A percentile compares a stretch with the other conserved stretches of the same genome.
These are phyloP conservation scores for Passalora sequoiae DNA, from an alignment of 2,329 filamentous ascomycete genomes.

Conservation along the genomic window DNA sequence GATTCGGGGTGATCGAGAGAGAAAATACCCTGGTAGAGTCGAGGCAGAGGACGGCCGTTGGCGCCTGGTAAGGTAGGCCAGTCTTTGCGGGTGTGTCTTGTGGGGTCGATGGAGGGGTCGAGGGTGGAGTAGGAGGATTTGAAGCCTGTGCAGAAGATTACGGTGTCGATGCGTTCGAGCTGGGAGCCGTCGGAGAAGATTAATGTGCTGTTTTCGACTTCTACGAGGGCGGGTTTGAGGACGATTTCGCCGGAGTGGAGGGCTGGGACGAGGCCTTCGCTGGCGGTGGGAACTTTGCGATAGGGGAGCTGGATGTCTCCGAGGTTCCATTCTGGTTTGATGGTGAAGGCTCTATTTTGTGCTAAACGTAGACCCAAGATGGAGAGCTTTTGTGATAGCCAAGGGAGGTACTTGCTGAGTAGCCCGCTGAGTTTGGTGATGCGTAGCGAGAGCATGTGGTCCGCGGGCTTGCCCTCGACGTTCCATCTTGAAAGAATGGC, in stretches of 20 bases:
- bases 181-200: constrained; percentile 5
- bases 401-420: constrained; percentile 6
- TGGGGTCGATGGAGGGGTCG: constrained; percentile 5
- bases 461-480: constrained; percentile 7
- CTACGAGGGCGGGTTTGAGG: constrained; percentile 6
- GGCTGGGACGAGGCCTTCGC: constrained; percentile 8
- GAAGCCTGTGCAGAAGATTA: constrained; percentile 14
- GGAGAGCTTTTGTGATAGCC: constrained; percentile 1
- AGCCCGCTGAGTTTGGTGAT: constrained; percentile 4
- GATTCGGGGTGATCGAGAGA: constrained; percentile 8
- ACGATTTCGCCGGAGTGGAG: constrained; percentile 3
- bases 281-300: constrained; percentile 3
- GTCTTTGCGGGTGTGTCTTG: constrained; percentile 4
- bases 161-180: constrained; percentile 5
- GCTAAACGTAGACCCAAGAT: constrained; percentile 2
- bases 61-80: constrained; percentile 7
- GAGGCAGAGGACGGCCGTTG: constrained; percentile 7
- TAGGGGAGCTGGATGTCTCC: neutral
- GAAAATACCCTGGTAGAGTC: constrained; percentile 11
- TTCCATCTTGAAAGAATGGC: constrained; percentile 7
- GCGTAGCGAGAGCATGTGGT: constrained; percentile 6
- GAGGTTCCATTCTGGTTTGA: constrained; percentile 9
- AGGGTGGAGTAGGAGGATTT: constrained; percentile 3
- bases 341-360: constrained; percentile 5
- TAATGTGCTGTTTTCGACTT: constrained; percentile 1